Percentiles rank a stretch among this genome's conserved stretches.
phyloP scores from a whole-genome alignment of 345 rosid genomes.

The Ricinus communis region DNA sequence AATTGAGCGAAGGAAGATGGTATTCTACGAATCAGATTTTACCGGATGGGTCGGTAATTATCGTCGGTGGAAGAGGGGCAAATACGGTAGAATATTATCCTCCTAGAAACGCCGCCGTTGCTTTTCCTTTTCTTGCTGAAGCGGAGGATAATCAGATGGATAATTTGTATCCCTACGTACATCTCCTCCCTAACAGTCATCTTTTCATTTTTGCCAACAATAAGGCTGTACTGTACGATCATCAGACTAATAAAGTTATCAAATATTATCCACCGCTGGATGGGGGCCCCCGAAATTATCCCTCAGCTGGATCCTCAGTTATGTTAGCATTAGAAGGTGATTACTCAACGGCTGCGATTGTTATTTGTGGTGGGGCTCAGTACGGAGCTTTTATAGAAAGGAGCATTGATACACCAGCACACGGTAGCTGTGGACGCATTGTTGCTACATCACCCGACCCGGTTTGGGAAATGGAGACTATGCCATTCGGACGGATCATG shows the following conservation, averaged over 20 bases:
- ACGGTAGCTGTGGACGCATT: slow-evolving; percentile 28
- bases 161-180: slow-evolving; percentile 85
- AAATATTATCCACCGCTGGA: slow-evolving; percentile 60
- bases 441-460: slow-evolving; percentile 25
- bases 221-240: slow-evolving; percentile 66
- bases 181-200: slow-evolving; percentile 76
- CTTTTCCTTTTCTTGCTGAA: slow-evolving; percentile 63
- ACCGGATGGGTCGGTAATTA: slow-evolving; percentile 69
- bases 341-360: slow-evolving; percentile 48
- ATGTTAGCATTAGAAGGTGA: slow-evolving; percentile 57
- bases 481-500: slow-evolving; percentile 88
- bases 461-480: slow-evolving; percentile 58
- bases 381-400: slow-evolving; percentile 60
- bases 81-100: slow-evolving; percentile 36
- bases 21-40: slow-evolving; percentile 73
- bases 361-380: slow-evolving; percentile 86
- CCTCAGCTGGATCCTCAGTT: slow-evolving; percentile 79
- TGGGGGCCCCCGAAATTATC: slow-evolving; percentile 85
- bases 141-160: slow-evolving; percentile 81
- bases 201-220: slow-evolving; percentile 85
- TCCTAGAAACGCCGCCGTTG: slow-evolving; percentile 50
- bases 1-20: slow-evolving; percentile 54
- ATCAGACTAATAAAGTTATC: slow-evolving; percentile 42
- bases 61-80: slow-evolving; percentile 73
- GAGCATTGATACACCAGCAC: slow-evolving; percentile 30